Base-by-base conservation (phyloP, 768 basidiomycete species). In the Leccinum obscurum region DNA sequence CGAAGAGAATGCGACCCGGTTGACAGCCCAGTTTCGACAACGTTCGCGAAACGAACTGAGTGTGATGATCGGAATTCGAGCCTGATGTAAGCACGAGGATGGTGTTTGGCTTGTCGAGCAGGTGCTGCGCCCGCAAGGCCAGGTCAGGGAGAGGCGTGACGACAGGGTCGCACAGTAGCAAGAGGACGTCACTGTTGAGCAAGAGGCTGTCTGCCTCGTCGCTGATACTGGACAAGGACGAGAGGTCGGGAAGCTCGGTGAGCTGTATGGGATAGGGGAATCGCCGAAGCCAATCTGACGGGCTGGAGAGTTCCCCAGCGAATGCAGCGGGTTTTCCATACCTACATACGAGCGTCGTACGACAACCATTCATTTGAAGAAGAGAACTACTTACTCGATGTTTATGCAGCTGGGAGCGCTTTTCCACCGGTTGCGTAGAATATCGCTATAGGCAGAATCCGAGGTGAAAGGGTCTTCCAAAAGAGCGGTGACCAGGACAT, bases 381-480 rank as follows among this genome's bases (percentile, higher is more conserved):
- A 49, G 62, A 44, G 30, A 24, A 7, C 10, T 13, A 22, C 74
- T 62, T 53, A 74, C 72, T 72, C 70, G 50, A 74, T 62, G 34
- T 59, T 66, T 15, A 74, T 55, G 52, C 55, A 62, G 6, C 63
- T 60, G 8, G 72, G 68, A 22, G 68, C 62, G 46, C 72, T 69
- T 54, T 67, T 70, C 85, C 88, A 88, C 34, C 89, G 78, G 44
- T 76, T 67, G 55, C 77, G 78, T 24, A 89, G 66, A 8, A 68
- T 66, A 34, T 76, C 72, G 54, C 76, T 79, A 59, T 81, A 77
- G 4, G 71, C 66, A 26, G 76, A 60, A 62, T 84, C 81, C n/a
- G 84, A 83, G 3, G 79, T 77, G 63, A 93, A 81, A 14, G 90
- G 90, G 56, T 92, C 85, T 49, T 87, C 82, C 15, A 93, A 76